phyloP scores from a whole-genome alignment of 768 basidiomycete species.

The Xerocomellus dryophilus region DNA sequence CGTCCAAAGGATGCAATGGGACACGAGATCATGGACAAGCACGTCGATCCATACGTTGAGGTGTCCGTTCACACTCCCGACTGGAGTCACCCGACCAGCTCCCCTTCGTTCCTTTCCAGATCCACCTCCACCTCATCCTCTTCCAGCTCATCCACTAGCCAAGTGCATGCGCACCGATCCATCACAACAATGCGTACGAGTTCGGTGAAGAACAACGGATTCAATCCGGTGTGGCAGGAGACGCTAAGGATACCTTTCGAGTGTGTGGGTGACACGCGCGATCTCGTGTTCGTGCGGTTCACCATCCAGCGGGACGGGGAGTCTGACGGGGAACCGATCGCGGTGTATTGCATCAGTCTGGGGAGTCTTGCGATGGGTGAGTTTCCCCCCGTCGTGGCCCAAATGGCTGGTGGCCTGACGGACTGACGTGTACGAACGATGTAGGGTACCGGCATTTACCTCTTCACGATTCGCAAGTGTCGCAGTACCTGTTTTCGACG shows the following conservation, averaged over 20 bases:
- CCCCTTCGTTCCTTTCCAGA: slow-evolving; percentile 10
- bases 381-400: slow-evolving; percentile 18
- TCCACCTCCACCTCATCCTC: slow-evolving; percentile 7
- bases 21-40: slow-evolving; percentile 57
- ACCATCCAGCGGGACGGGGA: slow-evolving; percentile 64
- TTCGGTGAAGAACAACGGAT: slow-evolving; percentile 80
- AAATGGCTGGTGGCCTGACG: not conserved
- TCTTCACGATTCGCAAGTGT: slow-evolving; percentile 81
- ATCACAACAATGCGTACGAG: slow-evolving; percentile 56
- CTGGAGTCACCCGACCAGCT: slow-evolving; percentile 44
- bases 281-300: slow-evolving; percentile 82
- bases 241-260: slow-evolving; percentile 67
- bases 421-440: not conserved
- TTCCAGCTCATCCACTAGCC: not conserved
- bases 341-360: slow-evolving; percentile 69
- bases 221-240: slow-evolving; percentile 88
- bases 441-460: slow-evolving; percentile 88
- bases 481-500: slow-evolving; percentile 91
- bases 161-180: slow-evolving; percentile 37
- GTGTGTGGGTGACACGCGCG: slow-evolving; percentile 71
- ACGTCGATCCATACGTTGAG: slow-evolving; percentile 76
- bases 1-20: slow-evolving; percentile 61
- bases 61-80: slow-evolving; percentile 75
- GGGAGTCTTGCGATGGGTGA: slow-evolving; percentile 70
- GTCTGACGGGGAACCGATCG: slow-evolving; percentile 63